phyloP scores from a whole-genome alignment of 192 early-diverging fungal species.

The Chytriomyces sp. region DNA sequence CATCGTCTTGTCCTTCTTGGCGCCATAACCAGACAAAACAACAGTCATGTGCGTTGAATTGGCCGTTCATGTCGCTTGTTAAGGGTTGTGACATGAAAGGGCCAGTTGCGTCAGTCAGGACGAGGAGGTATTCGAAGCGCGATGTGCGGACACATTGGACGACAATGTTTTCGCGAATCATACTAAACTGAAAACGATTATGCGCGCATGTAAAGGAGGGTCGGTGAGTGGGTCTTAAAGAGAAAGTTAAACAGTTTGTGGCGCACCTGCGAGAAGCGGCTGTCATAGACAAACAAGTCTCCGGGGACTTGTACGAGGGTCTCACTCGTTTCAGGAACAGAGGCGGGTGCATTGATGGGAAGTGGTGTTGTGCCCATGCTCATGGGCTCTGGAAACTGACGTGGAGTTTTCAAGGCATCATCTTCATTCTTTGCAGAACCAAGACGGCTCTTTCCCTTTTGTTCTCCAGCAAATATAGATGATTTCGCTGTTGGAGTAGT shows the following conservation, averaged over 20 bases:
- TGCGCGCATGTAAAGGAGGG: not conserved
- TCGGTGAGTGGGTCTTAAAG: not conserved
- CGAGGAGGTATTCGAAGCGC: slow-evolving; percentile 40
- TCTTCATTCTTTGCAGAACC: not conserved
- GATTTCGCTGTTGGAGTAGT: not conserved
- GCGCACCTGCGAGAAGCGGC: slow-evolving; percentile 39
- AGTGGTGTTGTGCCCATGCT: slow-evolving; percentile 25
- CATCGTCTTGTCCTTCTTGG: slow-evolving; percentile 51
- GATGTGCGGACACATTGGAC: slow-evolving; percentile 37
- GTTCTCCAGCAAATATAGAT: not conserved
- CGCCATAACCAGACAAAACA: slow-evolving; percentile 88
- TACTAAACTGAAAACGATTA: slow-evolving; percentile 24
- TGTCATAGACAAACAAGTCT: slow-evolving; percentile 73
- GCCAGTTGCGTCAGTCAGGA: slow-evolving; percentile 28
- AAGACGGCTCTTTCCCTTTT: not conserved
- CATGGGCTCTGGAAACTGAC: slow-evolving; percentile 12
- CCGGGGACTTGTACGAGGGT: slow-evolving; percentile 54
- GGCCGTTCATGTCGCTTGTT: slow-evolving; percentile 76
- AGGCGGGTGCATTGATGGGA: not conserved
- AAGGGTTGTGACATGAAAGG: slow-evolving; percentile 66
- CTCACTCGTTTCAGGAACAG: slow-evolving; percentile 26
- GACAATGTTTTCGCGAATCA: slow-evolving; percentile 29
- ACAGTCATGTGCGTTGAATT: slow-evolving; percentile 70
- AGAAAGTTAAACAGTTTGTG: no score
- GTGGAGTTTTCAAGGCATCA: not conserved